Evolutionary conservation across 306 rosid species (phyloP).

Genomic region (Dalbergia cochinchinensis): DNA sequence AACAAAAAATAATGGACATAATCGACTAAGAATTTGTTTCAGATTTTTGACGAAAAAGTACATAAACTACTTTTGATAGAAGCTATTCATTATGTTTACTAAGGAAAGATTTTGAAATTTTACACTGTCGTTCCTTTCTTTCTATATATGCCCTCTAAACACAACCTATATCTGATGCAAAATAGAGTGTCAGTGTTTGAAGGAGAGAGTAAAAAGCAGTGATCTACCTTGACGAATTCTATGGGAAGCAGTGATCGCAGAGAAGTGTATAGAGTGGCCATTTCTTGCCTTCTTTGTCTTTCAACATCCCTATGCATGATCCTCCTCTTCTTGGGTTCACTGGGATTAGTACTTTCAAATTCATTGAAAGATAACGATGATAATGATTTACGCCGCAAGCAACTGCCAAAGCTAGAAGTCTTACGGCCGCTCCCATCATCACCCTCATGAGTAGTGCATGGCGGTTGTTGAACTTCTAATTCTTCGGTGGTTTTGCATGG

Average conservation of each 20-base stretch:
- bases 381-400: constrained; percentile 19
- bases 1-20: not conserved
- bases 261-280: constrained; percentile 54
- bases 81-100: too few species aligned
- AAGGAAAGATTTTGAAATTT: too few species aligned
- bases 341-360: not conserved
- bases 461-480: constrained; percentile 22
- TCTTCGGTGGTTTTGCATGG: not conserved
- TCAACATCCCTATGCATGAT: constrained; percentile 56
- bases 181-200: too few species aligned
- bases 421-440: not conserved
- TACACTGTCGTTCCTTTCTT: too few species aligned
- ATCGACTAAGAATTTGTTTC: not conserved
- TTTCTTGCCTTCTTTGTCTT: constrained; percentile 63
- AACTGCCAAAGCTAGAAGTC: not conserved
- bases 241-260: constrained; percentile 51
- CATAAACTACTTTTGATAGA: too few species aligned
- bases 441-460: not conserved
- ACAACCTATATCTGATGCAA: too few species aligned
- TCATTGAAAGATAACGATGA: not conserved
- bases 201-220: not conserved
- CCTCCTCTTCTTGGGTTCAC: constrained; percentile 45
- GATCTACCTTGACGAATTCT: constrained; percentile 54
- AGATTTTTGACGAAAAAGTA: too few species aligned
- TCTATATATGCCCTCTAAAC: too few species aligned